These are phyloP conservation scores for Silene coronaria DNA, from an alignment of 179 eudicot genomes.

Conservation along the genomic window DNA sequence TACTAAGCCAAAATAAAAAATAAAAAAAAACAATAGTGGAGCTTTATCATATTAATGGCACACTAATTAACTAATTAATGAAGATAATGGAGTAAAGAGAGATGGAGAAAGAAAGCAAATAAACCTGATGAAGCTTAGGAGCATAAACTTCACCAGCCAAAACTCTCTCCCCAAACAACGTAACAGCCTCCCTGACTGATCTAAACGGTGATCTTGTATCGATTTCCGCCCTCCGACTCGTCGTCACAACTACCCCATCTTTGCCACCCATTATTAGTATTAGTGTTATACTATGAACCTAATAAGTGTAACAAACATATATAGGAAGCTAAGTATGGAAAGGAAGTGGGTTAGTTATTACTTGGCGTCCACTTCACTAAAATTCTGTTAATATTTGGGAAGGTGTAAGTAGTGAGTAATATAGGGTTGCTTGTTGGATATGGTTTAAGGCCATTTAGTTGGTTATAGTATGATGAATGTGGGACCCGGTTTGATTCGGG, in stretches of 20 bases:
- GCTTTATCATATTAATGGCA: not conserved
- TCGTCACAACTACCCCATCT: constrained; percentile 34
- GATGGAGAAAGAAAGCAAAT: not conserved
- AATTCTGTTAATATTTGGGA: constrained; percentile 35
- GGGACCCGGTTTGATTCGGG: not conserved
- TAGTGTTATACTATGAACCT: not conserved
- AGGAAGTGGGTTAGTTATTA: constrained; percentile 52
- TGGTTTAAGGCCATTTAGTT: not conserved
- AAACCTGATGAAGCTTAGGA: constrained; percentile 51
- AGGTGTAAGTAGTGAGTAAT: constrained; percentile 23
- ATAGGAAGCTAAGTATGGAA: not conserved
- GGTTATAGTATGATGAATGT: too few species aligned
- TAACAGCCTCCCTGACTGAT: constrained; percentile 74
- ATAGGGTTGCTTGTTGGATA: not conserved
- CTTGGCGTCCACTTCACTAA: constrained; percentile 91
- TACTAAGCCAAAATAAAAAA: too few species aligned
- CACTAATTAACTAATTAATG: not conserved
- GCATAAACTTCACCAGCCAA: constrained; percentile 57
- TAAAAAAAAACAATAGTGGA: too few species aligned
- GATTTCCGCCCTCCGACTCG: constrained; percentile 59
- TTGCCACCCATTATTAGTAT: constrained; percentile 16
- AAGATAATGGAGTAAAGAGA: not conserved
- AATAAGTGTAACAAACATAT: not conserved
- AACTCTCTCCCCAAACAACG: constrained; percentile 67
- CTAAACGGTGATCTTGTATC: constrained; percentile 70